Percentiles rank a stretch among this genome's conserved stretches.
Evolutionary conservation across 2,329 filamentous ascomycete species (phyloP).

Genomic region (Aspergillus sp.): DNA sequence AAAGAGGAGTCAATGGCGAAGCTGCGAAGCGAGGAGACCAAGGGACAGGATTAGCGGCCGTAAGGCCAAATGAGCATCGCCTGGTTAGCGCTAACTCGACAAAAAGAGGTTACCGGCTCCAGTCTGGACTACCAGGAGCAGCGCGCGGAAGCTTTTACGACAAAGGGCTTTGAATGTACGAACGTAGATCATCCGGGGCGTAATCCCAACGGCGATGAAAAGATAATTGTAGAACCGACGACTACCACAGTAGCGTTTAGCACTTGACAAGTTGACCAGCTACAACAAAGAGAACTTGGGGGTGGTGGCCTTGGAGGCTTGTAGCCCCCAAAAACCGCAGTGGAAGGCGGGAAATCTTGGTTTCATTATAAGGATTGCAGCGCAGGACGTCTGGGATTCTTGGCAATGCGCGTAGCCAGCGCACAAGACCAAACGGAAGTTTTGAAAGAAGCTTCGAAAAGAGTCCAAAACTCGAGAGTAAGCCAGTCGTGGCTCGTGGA

Average conservation of each 20-base stretch:
- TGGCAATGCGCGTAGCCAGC: conserved; percentile 5
- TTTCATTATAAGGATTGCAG: background rate
- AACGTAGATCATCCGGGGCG: conserved; percentile 10
- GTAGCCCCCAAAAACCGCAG: conserved; percentile 13
- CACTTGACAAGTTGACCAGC: conserved; percentile 11
- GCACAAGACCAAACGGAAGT: conserved; percentile 6
- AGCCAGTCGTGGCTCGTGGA: conserved; percentile 9
- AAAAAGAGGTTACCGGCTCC: conserved; percentile 4
- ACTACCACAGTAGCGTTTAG: background rate
- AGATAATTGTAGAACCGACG: conserved; percentile 2
- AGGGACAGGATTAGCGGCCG: conserved; percentile 16
- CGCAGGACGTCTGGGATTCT: conserved; percentile 2
- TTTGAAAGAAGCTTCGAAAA: conserved; percentile 11
- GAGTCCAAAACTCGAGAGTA: background rate
- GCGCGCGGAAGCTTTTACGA: conserved; percentile 4
- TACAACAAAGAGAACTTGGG: background rate
- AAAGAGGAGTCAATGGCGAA: conserved; percentile 17
- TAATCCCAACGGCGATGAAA: conserved; percentile 12
- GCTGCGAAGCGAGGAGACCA: background rate
- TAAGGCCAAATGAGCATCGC: conserved; percentile 19
- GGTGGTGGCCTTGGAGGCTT: background rate
- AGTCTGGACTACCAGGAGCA: background rate
- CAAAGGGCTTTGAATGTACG: conserved; percentile 7
- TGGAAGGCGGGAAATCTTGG: background rate
- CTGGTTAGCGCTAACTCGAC: conserved; percentile 22